A percentile compares a stretch with the other conserved stretches of the same genome.
phyloP scores from a whole-genome alignment of 163 green algal genomes.

The Prototheca wickerhamii region DNA sequence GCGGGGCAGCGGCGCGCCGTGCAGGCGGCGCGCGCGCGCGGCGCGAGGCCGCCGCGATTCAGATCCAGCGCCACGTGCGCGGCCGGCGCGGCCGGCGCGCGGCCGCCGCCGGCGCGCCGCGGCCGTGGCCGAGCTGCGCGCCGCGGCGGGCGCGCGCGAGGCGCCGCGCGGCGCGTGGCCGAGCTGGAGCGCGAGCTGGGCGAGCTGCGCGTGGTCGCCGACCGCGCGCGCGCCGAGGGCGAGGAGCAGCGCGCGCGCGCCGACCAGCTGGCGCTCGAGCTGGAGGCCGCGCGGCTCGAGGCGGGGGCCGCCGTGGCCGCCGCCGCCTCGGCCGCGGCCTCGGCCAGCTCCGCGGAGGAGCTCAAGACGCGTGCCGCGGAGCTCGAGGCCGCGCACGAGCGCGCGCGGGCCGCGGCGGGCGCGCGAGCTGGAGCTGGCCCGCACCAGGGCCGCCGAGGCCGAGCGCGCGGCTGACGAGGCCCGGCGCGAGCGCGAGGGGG shows the following conservation, averaged over 20 bases:
- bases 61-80: background rate
- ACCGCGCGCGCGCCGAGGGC: background rate
- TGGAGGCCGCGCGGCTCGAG: conserved; percentile 19
- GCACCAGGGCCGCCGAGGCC: conserved; percentile 18
- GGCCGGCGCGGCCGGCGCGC: conserved; percentile 62
- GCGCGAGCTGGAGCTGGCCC: conserved; percentile 33
- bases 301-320: conserved; percentile 10
- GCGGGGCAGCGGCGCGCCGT: too few species aligned
- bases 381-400: conserved; percentile 22
- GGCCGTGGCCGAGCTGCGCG: conserved; percentile 73
- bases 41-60: background rate
- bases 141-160: too few species aligned
- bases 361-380: conserved; percentile 8
- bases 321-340: conserved; percentile 1
- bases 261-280: conserved; percentile 53
- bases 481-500: conserved; percentile 18
- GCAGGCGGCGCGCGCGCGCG: too few species aligned
- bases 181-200: too few species aligned
- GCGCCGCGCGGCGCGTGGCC: too few species aligned
- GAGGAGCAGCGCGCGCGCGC: background rate
- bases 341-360: conserved; percentile 8
- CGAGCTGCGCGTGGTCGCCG: too few species aligned
- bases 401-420: conserved; percentile 21
- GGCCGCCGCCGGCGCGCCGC: conserved; percentile 63
- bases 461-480: conserved; percentile 22